These are phyloP conservation scores for Cladophialophora psammophila DNA, from an alignment of 2,329 filamentous ascomycete genomes.

Conservation along the genomic window DNA sequence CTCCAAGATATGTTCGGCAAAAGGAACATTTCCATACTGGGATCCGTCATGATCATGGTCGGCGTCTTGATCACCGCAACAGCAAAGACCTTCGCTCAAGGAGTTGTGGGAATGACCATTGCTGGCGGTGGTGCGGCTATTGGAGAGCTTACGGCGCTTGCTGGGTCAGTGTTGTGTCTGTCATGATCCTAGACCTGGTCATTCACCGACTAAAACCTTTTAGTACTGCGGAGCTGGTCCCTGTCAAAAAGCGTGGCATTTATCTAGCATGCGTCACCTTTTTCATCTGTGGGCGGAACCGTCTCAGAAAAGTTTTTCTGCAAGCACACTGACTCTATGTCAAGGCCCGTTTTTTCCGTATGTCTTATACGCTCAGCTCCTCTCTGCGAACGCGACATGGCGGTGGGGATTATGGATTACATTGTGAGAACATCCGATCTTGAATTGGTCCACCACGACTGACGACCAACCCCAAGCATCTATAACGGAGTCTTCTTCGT, in stretches of 20 bases:
- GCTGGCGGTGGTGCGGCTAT: conserved; percentile 33
- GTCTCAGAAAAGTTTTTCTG: neutral
- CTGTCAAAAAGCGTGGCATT: conserved; percentile 33
- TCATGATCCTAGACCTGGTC: neutral
- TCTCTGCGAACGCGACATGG: conserved; percentile 31
- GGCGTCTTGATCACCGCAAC: conserved; percentile 33
- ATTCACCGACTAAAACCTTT: neutral
- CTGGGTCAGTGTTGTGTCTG: conserved; percentile 25
- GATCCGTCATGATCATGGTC: conserved; percentile 24
- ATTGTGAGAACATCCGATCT: conserved; percentile 19
- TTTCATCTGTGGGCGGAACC: conserved; percentile 25
- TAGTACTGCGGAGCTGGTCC: conserved; percentile 34
- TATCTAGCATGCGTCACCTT: conserved; percentile 34
- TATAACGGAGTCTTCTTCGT: conserved; percentile 31
- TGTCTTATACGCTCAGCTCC: conserved; percentile 31
- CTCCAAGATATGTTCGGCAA: conserved; percentile 35
- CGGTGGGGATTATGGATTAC: conserved; percentile 35
- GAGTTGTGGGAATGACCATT: conserved; percentile 31
- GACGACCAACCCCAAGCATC: conserved; percentile 14
- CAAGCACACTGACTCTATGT: conserved; percentile 6
- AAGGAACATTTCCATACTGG: conserved; percentile 33
- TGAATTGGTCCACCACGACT: neutral
- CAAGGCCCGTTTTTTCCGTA: conserved; percentile 35
- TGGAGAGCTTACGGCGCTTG: conserved; percentile 36
- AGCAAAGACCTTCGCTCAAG: conserved; percentile 32